Conservation (phyloP, 2,329 filamentous ascomycete species). For the Teratosphaeria nubilosa region DNA sequence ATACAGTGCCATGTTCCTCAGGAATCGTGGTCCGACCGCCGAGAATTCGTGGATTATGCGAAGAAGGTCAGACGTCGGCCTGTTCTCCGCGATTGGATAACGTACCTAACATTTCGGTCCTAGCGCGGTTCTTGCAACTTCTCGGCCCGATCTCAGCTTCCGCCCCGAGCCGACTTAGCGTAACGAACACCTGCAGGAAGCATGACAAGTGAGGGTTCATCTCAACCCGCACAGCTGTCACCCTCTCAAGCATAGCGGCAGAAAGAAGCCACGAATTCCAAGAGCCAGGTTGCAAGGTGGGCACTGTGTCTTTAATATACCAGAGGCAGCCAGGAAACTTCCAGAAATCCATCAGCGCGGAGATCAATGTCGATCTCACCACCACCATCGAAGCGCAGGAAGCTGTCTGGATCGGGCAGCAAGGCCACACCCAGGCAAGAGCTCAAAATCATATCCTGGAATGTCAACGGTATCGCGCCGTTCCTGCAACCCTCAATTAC, state of each 20-base stretch:
- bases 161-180: neutral
- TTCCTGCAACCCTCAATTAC: conserved; percentile 34
- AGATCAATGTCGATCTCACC: conserved; percentile 16
- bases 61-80: neutral
- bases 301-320: neutral
- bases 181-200: no score
- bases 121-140: neutral
- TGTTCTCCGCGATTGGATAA: neutral
- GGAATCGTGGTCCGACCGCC: neutral
- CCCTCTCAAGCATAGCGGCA: no score
- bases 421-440: neutral
- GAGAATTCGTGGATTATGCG: neutral
- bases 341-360: neutral
- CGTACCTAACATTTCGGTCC: neutral
- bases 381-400: conserved; percentile 22
- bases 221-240: no score
- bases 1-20: neutral
- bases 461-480: conserved; percentile 38
- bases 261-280: neutral
- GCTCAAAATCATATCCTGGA: conserved; percentile 38
- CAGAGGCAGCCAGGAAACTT: neutral
- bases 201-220: no score
- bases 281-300: neutral
- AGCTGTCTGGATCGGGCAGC: conserved; percentile 1
- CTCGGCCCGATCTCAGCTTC: neutral